Evolutionary conservation across 2,329 filamentous ascomycete species (phyloP), one percentile per base, ranked within the genome.

Genomic region (Alternaria sp.): DNA sequence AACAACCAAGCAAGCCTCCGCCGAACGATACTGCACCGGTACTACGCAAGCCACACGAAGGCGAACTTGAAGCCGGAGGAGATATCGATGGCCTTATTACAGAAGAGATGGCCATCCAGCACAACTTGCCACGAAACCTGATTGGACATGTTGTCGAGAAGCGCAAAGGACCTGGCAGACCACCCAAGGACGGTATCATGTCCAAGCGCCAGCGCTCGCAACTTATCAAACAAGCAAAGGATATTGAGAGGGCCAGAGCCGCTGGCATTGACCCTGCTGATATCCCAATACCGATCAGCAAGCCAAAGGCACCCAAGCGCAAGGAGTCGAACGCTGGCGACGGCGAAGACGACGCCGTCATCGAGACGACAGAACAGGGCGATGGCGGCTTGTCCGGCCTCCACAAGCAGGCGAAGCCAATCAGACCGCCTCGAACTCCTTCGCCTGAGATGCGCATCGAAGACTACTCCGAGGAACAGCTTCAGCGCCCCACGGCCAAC

Each of bases 151-250:
- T 88, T 26, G 69, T 80, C 10, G 75, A 76, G 58, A 91, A 88
- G 79, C 90, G 91, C 66, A 89, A 91, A 69, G 92, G 92, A 13
- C 92, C 92, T 10, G 92, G 92, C n/a, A 84, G 92, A 57, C 92
- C 92, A 19, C 92, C 92, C 0, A 94, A 94, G 81, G 91, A 94
- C 73, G 92, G 92, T 26, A 86, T 93, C 75, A 92, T 93, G 88
- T 94, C 91, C 1, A 93, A 93, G 80, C 85, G 92, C 60, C 90
- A 93, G 72, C 86, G 90, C 69, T 84, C 88, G 17, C 78, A 89
- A 51, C 84, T 89, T 8, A 88, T 90, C 80, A 91, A 90, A 77
- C 82, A 85, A 63, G 79, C 82, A 44, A 82, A 84, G 66, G 86
- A 86, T 64, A 77, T 77, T n/a, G 79, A 81, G 43, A 79, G 76